Percentiles rank a stretch among this genome's conserved stretches.
Evolutionary conservation across 192 early-diverging fungal species (phyloP).

Genomic region (Coemansia reversa): DNA sequence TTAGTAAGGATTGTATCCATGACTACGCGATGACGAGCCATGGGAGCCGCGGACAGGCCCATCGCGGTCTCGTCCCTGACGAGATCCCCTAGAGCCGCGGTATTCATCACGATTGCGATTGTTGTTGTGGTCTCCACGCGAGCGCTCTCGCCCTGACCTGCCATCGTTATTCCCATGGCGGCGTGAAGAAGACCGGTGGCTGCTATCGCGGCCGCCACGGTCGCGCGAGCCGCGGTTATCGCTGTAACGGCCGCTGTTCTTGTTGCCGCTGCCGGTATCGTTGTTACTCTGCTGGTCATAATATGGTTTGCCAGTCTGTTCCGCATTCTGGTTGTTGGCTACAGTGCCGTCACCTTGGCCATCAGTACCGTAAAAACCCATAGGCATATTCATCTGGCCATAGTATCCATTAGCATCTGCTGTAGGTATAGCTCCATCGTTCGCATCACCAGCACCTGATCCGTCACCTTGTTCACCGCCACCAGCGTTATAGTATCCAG

Average conservation of each 20-base stretch:
- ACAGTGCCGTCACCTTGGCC: slow-evolving; percentile 27
- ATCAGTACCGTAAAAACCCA: slow-evolving; percentile 35
- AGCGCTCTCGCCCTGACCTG: slow-evolving; percentile 32
- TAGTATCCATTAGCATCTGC: slow-evolving; percentile 24
- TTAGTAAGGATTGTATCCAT: slow-evolving; percentile 46
- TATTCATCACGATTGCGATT: slow-evolving; percentile 30
- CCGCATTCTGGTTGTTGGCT: slow-evolving; percentile 6
- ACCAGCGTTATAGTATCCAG: slow-evolving; percentile 24
- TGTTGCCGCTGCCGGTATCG: slow-evolving; percentile 3
- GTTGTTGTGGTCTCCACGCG: slow-evolving; percentile 23
- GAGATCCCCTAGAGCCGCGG: slow-evolving; percentile 18
- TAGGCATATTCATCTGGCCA: slow-evolving; percentile 39
- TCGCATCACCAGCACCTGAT: slow-evolving; percentile 7
- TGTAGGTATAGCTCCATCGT: slow-evolving; percentile 5
- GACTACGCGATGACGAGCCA: slow-evolving; percentile 31
- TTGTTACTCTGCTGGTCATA: slow-evolving; percentile 15
- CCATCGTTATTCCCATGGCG: slow-evolving; percentile 30
- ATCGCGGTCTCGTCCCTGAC: slow-evolving; percentile 40
- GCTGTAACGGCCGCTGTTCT: slow-evolving; percentile 13
- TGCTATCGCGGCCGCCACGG: slow-evolving; percentile 7
- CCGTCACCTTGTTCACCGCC: slow-evolving; percentile 18
- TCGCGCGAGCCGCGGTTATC: slow-evolving; percentile 21
- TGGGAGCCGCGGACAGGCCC: slow-evolving; percentile 39
- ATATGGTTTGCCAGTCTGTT: slow-evolving; percentile 8
- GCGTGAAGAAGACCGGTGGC: slow-evolving; percentile 37